A percentile compares a stretch with the other conserved stretches of the same genome.
These are phyloP conservation scores for Panicum virgatum DNA, from an alignment of 202 grass and related monocot genomes.

Conservation along the genomic window DNA sequence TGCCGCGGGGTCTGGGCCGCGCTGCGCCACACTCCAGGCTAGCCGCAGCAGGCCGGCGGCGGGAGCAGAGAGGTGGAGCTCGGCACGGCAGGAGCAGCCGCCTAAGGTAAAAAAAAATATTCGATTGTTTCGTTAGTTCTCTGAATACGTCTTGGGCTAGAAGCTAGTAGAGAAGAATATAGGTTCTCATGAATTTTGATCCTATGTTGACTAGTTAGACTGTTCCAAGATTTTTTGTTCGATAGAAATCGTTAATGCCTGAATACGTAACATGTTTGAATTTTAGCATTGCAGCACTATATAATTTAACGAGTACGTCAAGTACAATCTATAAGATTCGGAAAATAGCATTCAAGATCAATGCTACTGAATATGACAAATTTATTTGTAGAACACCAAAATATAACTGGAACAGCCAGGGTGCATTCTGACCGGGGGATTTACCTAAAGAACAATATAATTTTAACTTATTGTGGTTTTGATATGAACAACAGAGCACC, in stretches of 20 bases:
- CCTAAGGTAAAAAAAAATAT: too few relatives aligned
- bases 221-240: not conserved
- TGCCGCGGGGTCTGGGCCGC: too few relatives aligned
- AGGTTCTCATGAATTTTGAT: not conserved
- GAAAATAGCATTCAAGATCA: not conserved
- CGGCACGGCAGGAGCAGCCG: too few relatives aligned
- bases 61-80: too few relatives aligned
- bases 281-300: too few relatives aligned
- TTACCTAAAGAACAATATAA: not conserved
- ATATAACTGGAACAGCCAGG: not conserved
- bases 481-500: conserved; percentile 29
- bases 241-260: not conserved
- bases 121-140: too few relatives aligned
- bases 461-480: not conserved
- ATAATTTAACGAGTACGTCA: not conserved
- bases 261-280: not conserved
- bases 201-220: not conserved
- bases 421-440: not conserved
- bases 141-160: not conserved
- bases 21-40: too few relatives aligned
- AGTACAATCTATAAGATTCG: not conserved
- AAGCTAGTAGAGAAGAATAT: conserved; percentile 4
- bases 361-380: conserved; percentile 13
- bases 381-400: conserved; percentile 16
- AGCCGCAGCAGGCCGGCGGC: too few relatives aligned